Conservation (phyloP, 805 yeast species). For the Kuraishia borneana region DNA sequence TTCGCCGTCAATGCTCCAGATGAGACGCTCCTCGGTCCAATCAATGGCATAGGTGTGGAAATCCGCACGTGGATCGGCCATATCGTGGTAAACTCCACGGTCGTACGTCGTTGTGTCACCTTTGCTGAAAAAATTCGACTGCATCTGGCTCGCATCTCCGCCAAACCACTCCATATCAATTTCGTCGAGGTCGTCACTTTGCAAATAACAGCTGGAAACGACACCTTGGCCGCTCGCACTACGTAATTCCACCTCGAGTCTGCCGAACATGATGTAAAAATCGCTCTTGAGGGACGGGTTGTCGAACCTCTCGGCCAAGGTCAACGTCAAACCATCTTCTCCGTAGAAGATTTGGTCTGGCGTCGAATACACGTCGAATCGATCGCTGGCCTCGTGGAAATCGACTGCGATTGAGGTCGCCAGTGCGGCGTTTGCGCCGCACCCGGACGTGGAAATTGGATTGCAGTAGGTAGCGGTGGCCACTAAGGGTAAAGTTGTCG, state of each 20-base stretch:
- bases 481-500: not conserved
- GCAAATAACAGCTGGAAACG: conserved; percentile 71
- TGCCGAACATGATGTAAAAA: conserved; percentile 85
- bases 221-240: conserved; percentile 76
- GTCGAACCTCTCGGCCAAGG: conserved; percentile 52
- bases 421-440: conserved; percentile 43
- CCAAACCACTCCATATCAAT: conserved; percentile 86
- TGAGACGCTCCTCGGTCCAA: conserved; percentile 58
- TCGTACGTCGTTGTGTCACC: conserved; percentile 71
- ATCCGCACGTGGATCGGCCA: conserved; percentile 40
- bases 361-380: conserved; percentile 30
- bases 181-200: conserved; percentile 80
- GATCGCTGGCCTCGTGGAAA: conserved; percentile 34
- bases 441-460: conserved; percentile 16
- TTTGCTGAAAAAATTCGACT: conserved; percentile 71
- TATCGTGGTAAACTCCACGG: conserved; percentile 64
- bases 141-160: conserved; percentile 62
- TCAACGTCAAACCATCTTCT: conserved; percentile 50
- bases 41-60: conserved; percentile 77
- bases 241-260: conserved; percentile 57
- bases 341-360: conserved; percentile 33
- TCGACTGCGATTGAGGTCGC: conserved; percentile 41
- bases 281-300: conserved; percentile 71
- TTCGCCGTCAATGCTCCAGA: conserved; percentile 67
- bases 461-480: conserved; percentile 16